Evolutionary conservation across 192 early-diverging fungal species (phyloP).

Genomic region (Obelidium mucronatum): DNA sequence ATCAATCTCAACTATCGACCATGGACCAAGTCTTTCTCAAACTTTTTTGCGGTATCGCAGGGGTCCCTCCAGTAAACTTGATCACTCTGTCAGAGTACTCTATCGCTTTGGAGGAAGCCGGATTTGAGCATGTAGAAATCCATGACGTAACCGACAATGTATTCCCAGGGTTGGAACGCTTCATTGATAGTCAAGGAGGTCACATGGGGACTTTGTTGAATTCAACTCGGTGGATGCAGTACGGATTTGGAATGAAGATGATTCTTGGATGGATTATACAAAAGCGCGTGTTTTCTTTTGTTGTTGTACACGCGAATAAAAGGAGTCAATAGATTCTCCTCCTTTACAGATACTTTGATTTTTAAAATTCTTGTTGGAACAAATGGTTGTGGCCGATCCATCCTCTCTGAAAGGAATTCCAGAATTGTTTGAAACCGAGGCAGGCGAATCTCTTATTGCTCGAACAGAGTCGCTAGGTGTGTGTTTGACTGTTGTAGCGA

Average conservation of each 20-base stretch:
- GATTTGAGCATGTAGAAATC: slow-evolving; percentile 41
- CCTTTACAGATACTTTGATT: too few relatives aligned
- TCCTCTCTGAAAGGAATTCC: slow-evolving; percentile 67
- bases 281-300: slow-evolving; percentile 8
- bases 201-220: background rate
- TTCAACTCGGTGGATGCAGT: slow-evolving; percentile 5
- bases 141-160: slow-evolving; percentile 44
- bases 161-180: slow-evolving; percentile 46
- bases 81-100: slow-evolving; percentile 24
- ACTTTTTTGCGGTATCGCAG: slow-evolving; percentile 20
- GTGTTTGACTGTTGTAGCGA: slow-evolving; percentile 9
- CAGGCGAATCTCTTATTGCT: slow-evolving; percentile 86
- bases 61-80: slow-evolving; percentile 45
- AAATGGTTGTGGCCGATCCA: slow-evolving; percentile 52
- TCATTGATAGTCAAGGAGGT: slow-evolving; percentile 4
- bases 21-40: slow-evolving; percentile 12
- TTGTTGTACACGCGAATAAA: slow-evolving; percentile 12
- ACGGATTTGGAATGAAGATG: slow-evolving; percentile 5
- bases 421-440: slow-evolving; percentile 95
- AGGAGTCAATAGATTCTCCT: too few relatives aligned
- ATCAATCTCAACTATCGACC: background rate
- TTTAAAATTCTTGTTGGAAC: background rate
- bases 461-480: slow-evolving; percentile 93
- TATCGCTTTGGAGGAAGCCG: background rate
- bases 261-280: background rate